These are phyloP conservation scores for Fragilariopsis cylindrus DNA, from an alignment of 108 stramenopile species.

Conservation along the genomic window DNA sequence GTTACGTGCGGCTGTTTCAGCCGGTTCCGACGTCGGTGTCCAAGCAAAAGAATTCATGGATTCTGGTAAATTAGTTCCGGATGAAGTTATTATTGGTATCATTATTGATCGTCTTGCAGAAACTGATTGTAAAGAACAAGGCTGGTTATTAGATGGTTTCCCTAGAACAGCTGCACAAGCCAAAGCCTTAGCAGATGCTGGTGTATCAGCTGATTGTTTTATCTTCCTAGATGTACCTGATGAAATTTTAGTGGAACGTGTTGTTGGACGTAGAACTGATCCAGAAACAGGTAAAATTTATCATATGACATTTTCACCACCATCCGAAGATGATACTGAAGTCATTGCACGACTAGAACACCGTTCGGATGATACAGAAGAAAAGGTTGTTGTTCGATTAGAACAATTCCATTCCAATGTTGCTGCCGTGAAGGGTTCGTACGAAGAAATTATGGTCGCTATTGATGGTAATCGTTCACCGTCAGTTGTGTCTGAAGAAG, in stretches of 20 bases:
- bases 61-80: conserved; percentile 92
- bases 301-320: conserved; percentile 93
- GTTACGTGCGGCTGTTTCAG: conserved; percentile 68
- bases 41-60: conserved; percentile 91
- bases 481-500: conserved; percentile 54
- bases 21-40: conserved; percentile 56
- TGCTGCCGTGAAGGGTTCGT: conserved; percentile 74
- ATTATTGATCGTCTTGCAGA: conserved; percentile 85
- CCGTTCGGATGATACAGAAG: conserved; percentile 95
- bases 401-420: conserved; percentile 90
- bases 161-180: conserved; percentile 95
- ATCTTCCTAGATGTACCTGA: conserved; percentile 95
- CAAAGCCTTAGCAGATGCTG: conserved; percentile 81
- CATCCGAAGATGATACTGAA: conserved; percentile 62
- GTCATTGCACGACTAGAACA: conserved; percentile 76
- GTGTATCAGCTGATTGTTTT: conserved; percentile 87
- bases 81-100: conserved; percentile 94
- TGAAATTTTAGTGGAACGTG: conserved; percentile 90
- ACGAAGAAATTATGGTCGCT: conserved; percentile 68
- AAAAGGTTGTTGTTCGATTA: conserved; percentile 92
- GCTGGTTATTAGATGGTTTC: conserved; percentile 98
- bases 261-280: conserved; percentile 94
- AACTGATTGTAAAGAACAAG: conserved; percentile 78
- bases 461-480: conserved; percentile 78
- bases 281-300: conserved; percentile 96